Base-by-base conservation (phyloP, 805 yeast species). In the Torulaspora delbrueckii region DNA sequence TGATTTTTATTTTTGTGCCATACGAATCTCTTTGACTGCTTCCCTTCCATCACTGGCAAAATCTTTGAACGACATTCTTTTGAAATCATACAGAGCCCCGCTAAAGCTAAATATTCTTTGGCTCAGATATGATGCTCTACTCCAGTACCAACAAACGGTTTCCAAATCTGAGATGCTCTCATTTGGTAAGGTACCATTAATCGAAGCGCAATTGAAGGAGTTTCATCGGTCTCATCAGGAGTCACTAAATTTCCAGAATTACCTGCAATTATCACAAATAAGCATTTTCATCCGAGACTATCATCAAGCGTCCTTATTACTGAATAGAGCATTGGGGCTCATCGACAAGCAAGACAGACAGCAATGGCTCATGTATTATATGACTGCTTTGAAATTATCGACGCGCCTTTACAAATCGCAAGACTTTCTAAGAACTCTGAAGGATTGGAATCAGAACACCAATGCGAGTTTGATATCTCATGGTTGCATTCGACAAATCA, bases 381-480 rank as follows among this genome's bases (percentile, higher is more conserved):
- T 51, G 46, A 51, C 50, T 8, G 42, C 51, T 4, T 36, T 60
- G 24, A 55, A 54, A 40, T 12, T 54, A 1, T 39, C 53, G n/a
- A 47, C 60, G 1, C 45, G 55, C 22, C 35, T 35, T 10, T 40
- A 51, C 25, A 49, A 56, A 23, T 24, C 47, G 5, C 48, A 37
- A 7, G 37, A 40, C 3, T 59, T 59, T 36, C 30, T 47, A 4
- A n/a, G 32, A 12, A 19, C 42, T 4, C 37, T 63, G 13, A 45
- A 37, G 19, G 58, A 59, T n/a, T 63, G 67, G 66, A 53, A 58
- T 40, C 12, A n/a, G 7, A 59, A 60, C 37, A 10, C 28, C 0
- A 32, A 37, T 3, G 63, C 62, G 4, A 40, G 38, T 19, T 45
- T 47, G 30, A 39, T 60, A 5, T 41, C 57, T 1, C 57, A 49